These are phyloP conservation scores for Mycena latifolia DNA, from an alignment of 768 basidiomycete genomes.

Conservation along the genomic window DNA sequence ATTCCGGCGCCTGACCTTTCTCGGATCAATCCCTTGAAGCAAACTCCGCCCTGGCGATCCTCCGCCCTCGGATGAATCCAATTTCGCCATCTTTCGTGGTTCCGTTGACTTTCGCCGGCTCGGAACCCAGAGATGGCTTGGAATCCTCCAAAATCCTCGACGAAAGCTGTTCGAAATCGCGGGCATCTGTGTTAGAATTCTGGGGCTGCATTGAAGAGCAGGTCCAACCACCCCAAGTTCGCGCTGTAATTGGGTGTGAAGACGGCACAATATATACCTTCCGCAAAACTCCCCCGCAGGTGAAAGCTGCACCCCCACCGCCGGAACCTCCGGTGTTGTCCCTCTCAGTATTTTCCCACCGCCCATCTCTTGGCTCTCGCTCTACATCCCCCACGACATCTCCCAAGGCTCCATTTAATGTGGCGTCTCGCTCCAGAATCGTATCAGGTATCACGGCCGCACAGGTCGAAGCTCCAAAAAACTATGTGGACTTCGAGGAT, in stretches of 20 bases:
- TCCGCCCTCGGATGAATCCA: constrained; percentile 26
- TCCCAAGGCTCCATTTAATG: constrained; percentile 62
- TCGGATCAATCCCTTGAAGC: background rate
- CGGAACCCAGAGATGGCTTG: constrained; percentile 24
- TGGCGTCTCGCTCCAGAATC: constrained; percentile 69
- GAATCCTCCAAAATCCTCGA: constrained; percentile 41
- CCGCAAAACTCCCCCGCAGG: constrained; percentile 37
- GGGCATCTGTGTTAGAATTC: constrained; percentile 46
- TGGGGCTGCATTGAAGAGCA: constrained; percentile 38
- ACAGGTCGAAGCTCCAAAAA: constrained; percentile 82
- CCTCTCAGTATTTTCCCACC: constrained; percentile 32
- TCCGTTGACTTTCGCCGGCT: constrained; percentile 50
- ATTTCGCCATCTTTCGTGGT: constrained; percentile 39
- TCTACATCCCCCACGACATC: constrained; percentile 56
- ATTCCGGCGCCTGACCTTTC: background rate
- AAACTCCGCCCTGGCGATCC: constrained; percentile 6
- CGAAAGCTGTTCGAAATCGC: constrained; percentile 46
- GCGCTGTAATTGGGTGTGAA: constrained; percentile 54
- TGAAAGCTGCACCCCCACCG: constrained; percentile 32
- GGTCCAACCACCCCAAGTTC: constrained; percentile 31
- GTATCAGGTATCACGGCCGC: constrained; percentile 81
- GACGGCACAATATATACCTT: constrained; percentile 61
- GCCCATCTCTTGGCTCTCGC: constrained; percentile 39
- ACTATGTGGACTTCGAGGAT: constrained; percentile 85
- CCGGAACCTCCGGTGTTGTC: constrained; percentile 32